Percentiles rank a stretch among this genome's conserved stretches.
Evolutionary conservation across 805 yeast species (phyloP).

Genomic region (Myxozyma nipponensis): DNA sequence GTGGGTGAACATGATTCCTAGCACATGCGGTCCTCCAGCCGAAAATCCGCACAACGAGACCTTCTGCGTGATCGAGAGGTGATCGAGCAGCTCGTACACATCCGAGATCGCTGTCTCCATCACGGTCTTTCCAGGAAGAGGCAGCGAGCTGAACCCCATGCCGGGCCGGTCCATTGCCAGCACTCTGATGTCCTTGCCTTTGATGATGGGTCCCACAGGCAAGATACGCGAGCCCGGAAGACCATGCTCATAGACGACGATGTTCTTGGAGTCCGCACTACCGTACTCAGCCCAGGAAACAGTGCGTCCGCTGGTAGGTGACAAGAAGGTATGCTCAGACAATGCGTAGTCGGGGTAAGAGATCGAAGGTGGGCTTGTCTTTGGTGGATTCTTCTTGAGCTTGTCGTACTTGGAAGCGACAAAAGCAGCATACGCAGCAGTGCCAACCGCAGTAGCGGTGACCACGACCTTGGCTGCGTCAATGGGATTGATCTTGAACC

Average conservation of each 20-base stretch:
- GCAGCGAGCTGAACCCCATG: conserved; percentile 26
- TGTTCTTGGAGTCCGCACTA: conserved; percentile 18
- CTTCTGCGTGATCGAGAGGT: conserved; percentile 18
- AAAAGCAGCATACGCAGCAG: conserved; percentile 3
- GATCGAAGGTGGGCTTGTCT: conserved; percentile 24
- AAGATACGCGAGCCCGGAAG: conserved; percentile 26
- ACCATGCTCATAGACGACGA: conserved; percentile 26
- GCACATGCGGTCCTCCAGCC: conserved; percentile 28
- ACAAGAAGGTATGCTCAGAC: conserved; percentile 26
- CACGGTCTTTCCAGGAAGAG: conserved; percentile 19
- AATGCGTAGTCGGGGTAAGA: conserved; percentile 25
- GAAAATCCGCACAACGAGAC: conserved; percentile 27
- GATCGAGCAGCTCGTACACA: conserved; percentile 25
- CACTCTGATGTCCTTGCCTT: conserved; percentile 28
- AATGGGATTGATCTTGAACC: background rate
- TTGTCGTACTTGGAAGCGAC: conserved; percentile 6
- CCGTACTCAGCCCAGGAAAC: conserved; percentile 29
- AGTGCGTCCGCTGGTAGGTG: conserved; percentile 26
- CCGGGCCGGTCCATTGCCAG: conserved; percentile 27
- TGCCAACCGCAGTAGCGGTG: conserved; percentile 9
- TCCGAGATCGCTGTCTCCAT: conserved; percentile 26
- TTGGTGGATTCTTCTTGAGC: conserved; percentile 20
- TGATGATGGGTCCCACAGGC: conserved; percentile 24
- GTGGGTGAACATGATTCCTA: conserved; percentile 17
- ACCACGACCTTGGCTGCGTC: background rate